A percentile compares a stretch with the other conserved stretches of the same genome.
Evolutionary conservation across 2,329 filamentous ascomycete genomes (phyloP).

Genomic region (Chrysosphaeria jannelii): DNA sequence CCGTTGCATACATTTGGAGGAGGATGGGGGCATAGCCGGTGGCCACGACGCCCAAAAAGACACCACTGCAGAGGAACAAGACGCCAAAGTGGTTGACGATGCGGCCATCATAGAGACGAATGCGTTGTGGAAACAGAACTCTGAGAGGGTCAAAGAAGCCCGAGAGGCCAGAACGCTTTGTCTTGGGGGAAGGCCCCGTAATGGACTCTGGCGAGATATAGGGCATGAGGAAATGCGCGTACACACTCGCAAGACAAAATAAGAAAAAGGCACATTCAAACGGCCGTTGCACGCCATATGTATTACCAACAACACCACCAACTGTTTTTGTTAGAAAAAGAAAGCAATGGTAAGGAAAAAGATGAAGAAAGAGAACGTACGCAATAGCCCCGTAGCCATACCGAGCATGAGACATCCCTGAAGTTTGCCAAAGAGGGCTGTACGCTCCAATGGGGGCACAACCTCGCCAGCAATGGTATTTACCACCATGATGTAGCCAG

Average conservation of each 20-base stretch:
- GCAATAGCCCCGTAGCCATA: conserved; percentile 19
- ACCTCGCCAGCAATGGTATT: conserved; percentile 40
- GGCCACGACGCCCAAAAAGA: conserved; percentile 33
- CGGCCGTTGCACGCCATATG: conserved; percentile 28
- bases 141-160: conserved; percentile 32
- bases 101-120: conserved; percentile 18
- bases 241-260: conserved; percentile 17
- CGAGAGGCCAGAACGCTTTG: conserved; percentile 10
- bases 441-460: conserved; percentile 25
- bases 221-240: conserved; percentile 13
- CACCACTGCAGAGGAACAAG: conserved; percentile 29
- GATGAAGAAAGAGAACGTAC: conserved; percentile 6
- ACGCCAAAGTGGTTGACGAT: conserved; percentile 26
- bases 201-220: conserved; percentile 17
- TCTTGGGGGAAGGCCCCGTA: conserved; percentile 7
- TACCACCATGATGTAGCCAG: conserved; percentile 29
- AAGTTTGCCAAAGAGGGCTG: conserved; percentile 31
- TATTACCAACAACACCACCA: conserved; percentile 33
- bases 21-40: conserved; percentile 36
- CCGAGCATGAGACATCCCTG: conserved; percentile 39
- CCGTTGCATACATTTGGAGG: conserved; percentile 26
- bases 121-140: conserved; percentile 26
- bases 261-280: conserved; percentile 31
- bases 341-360: background rate
- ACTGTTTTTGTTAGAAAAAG: background rate